Evolutionary conservation across 345 rosid genomes (phyloP).

Genomic region (Populus pruinosa): DNA sequence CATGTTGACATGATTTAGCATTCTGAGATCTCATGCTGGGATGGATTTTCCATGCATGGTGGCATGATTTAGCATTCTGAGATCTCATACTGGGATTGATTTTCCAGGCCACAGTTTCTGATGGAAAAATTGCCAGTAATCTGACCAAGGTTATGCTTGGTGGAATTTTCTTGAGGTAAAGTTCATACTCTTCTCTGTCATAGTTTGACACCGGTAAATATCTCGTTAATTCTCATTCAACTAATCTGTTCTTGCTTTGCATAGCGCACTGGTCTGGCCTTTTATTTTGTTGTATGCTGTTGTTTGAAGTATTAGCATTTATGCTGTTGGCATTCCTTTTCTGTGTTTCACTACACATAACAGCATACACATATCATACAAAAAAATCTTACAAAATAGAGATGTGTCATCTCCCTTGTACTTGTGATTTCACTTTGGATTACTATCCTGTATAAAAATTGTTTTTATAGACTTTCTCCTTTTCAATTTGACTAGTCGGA

Average conservation of each 20-base stretch:
- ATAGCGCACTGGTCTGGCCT: not conserved
- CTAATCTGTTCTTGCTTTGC: not conserved
- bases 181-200: not conserved
- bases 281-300: not conserved
- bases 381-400: too few relatives aligned
- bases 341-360: not conserved
- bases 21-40: constrained; percentile 18
- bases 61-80: not conserved
- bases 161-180: constrained; percentile 86
- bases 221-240: not conserved
- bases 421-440: not conserved
- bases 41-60: constrained; percentile 31
- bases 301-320: constrained; percentile 11
- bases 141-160: constrained; percentile 73
- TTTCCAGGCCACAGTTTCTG: constrained; percentile 86
- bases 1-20: not conserved
- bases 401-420: not conserved
- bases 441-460: not conserved
- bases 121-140: constrained; percentile 70
- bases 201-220: not conserved
- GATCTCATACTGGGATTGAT: constrained; percentile 20
- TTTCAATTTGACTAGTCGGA: not conserved
- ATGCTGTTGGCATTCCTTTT: constrained; percentile 4
- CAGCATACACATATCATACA: not conserved
- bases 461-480: not conserved